Base-by-base conservation (phyloP, 2,329 filamentous ascomycete species). In the Stachybotrys elegans region DNA sequence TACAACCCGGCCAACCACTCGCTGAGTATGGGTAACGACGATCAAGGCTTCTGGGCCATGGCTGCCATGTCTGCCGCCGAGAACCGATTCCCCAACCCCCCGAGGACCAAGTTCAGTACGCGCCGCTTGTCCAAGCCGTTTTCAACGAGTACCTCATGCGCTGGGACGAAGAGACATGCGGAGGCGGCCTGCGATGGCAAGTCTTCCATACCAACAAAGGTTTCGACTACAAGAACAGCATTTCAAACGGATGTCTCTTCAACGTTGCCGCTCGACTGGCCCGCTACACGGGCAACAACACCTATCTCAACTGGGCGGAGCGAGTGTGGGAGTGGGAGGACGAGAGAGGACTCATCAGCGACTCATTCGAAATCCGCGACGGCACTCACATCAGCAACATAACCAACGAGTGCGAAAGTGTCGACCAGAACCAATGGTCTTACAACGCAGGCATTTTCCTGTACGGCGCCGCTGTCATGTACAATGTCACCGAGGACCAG, bases 1-100 rank as follows among this genome's bases (percentile, higher is more conserved):
- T 86, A 74, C 58, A 83, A 85, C 81, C 84, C 84, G 4, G 57
- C 61, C n/a, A 84, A 84, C 61, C 80, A 83, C 61, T 81, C 79
- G 6, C 63, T 69, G 39, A 75, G 73, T 2, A 63, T 76, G 48
- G 84, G 84, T 51, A 88, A 88, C 63, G 85, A 89, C 51, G 85
- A 88, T 54, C 85, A 88, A 62, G 83, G 86, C 6, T 92, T 93
- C 66, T 94, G 88, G 88, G 86, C 79, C n/a, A 76, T 93, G 71
- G 80, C 88, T 1, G 86, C 84, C 48, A 86, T 94, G 73, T 77
- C 79, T 9, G 88, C 88, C 3, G 84, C 85, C 29, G 88, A 94
- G 65, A 79, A 83, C 55, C 82, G 81, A 50, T 92, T 86, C 56
- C 83, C 84, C 2, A 76, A 89, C 54, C 83, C 85, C 5, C 74